Evolutionary conservation across 1,284 basidiomycete species (phyloP).

Genomic region (Tylopilus orsonianus): DNA sequence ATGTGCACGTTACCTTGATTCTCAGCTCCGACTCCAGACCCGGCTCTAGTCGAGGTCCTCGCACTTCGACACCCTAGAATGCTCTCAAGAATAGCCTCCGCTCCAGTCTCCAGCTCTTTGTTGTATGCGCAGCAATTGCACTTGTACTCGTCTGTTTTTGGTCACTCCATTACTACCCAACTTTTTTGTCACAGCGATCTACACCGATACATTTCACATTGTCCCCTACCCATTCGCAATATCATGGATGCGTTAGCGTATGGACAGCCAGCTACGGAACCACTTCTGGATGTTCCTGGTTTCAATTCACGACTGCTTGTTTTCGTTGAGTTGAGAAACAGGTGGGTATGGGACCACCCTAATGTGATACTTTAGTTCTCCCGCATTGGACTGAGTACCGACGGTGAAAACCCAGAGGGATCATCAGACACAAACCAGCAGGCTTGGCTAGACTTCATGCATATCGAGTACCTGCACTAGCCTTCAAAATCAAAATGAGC

Average conservation of each 20-base stretch:
- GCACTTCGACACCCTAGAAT: slow-evolving; percentile 27
- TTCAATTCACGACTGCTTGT: not conserved
- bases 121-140: slow-evolving; percentile 23
- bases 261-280: slow-evolving; percentile 19
- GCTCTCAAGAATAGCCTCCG: slow-evolving; percentile 1
- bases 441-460: too few relatives aligned
- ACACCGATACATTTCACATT: slow-evolving; percentile 21
- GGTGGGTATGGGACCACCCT: not conserved
- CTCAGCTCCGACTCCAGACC: slow-evolving; percentile 37
- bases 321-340: not conserved
- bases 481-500: not conserved
- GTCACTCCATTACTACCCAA: slow-evolving; percentile 12
- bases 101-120: slow-evolving; percentile 6
- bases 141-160: slow-evolving; percentile 21
- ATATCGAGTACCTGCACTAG: too few relatives aligned
- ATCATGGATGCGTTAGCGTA: slow-evolving; percentile 19
- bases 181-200: slow-evolving; percentile 20
- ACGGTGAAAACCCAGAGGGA: too few relatives aligned
- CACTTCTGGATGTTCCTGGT: slow-evolving; percentile 3
- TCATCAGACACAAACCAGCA: too few relatives aligned
- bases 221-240: slow-evolving; percentile 9
- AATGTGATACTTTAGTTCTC: not conserved
- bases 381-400: not conserved
- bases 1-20: not conserved
- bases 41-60: slow-evolving; percentile 39